Evolutionary conservation across 1,284 basidiomycete species (phyloP), one percentile per base, ranked within the genome.

Genomic region (Leccinum huronense): DNA sequence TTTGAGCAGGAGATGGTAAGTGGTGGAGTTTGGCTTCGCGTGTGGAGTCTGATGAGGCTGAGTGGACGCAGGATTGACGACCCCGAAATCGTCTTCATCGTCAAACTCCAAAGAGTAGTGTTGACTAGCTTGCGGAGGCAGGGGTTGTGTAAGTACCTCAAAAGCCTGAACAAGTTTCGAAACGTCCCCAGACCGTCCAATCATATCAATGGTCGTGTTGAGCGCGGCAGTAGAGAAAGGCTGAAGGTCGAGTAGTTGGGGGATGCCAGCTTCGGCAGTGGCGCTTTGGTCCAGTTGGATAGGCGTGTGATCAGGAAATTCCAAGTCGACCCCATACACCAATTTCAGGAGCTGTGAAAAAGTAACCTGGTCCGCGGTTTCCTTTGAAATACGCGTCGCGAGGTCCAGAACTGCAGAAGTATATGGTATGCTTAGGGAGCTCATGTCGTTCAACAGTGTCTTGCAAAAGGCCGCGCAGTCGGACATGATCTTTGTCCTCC

Each of bases 321-420:
- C 79, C 59, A 93, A 72, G 75, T 93, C 91, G 62, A 93, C 82
- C 0, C 86, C 90, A 71, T 92, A 93, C 19, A 82, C 85, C 67
- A 82, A 75, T 69, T 83, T 86, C 77, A 92, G 74, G 38, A 91
- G 76, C 16, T 76, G 72, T 63, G 85, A 80, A 72, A 89, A 89
- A 0, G 79, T 79, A 38, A 80, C 76, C 61, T 78, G 72, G 71
- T 88, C 83, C 56, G 82, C 71, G 0, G 84, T 86, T 67, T 86
- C 85, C 76, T 88, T 88, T 68, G 91, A 77, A 63, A 93, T 82
- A 16, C 90, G 86, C 54, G 88, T 76, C 5, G 79, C 79, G 59
- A 91, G 75, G 73, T 92, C 90, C 63, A 90, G 78, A 68, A 84
- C 86, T 61, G 79, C 78, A 16, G 86, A 78, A 1, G 84, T 85